Evolutionary conservation across 2,329 filamentous ascomycete genomes (phyloP), one percentile per base, ranked within the genome.

Genomic region (Clarireedia sp.): DNA sequence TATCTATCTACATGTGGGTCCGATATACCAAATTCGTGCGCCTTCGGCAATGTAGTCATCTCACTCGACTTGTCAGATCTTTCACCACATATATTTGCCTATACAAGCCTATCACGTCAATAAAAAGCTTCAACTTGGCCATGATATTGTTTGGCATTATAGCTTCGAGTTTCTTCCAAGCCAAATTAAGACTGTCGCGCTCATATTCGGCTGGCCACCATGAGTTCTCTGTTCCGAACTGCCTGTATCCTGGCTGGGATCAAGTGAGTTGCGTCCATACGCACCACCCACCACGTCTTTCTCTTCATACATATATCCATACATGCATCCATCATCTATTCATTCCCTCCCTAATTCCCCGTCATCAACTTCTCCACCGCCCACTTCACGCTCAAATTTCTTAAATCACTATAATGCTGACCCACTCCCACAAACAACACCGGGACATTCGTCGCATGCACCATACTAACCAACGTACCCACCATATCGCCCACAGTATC

Each of bases 401-500:
- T 77, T 59, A 86, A 73, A 66, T 86, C 83, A 41, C 80, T 84
- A 67, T 86, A 86, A 66, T 86, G 82, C 70, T 86, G 83, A 12
- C 83, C 83, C 26, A 86, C 82, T 56, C 86, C 94, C 62, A 99
- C 80, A 68, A 99, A 99, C 10, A 97, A 79, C 19, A 99, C 90
- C 0, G 95, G 95, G 46, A 99, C 95, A 26, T 92, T 90, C 3
- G 95, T 99, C 3, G 94, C 92, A 73, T 97, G 92, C 40, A 99
- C 92, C 77, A 99, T 92, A 69, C 89, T 96, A 60, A 99, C 94
- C 60, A 99, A 76, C 2, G 92, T 96, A 2, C 86, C 71, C 55
- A 73, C 69, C 91, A 97, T 97, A 73, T 96, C 92, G n/a, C 94
- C 95, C 38, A 99, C 95, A 0, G 94, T 99, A 74, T 99, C 94